A percentile compares a stretch with the other conserved stretches of the same genome.
Evolutionary conservation across 768 basidiomycete genomes (phyloP).

Genomic region (Trametes elegans): DNA sequence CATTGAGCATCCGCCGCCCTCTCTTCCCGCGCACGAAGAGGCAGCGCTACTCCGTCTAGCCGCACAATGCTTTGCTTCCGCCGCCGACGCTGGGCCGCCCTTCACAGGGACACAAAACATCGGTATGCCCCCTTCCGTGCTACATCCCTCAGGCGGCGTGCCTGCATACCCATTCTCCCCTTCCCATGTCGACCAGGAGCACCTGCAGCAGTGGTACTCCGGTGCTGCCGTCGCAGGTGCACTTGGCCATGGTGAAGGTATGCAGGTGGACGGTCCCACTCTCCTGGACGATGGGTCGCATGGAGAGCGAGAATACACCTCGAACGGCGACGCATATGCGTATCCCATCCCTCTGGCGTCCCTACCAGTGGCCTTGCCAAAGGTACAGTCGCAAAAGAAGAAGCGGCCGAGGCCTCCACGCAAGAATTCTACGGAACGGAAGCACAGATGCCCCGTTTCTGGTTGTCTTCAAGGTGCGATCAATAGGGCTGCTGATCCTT

Average conservation of each 20-base stretch:
- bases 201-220: not conserved
- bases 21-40: too few relatives aligned
- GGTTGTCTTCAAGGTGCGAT: not conserved
- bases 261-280: not conserved
- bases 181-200: not conserved
- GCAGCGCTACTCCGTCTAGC: not conserved
- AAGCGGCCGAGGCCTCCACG: not conserved
- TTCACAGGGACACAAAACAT: not conserved
- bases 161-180: not conserved
- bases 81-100: not conserved
- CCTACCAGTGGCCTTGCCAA: too few relatives aligned
- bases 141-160: not conserved
- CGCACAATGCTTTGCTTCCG: too few relatives aligned
- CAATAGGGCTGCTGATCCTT: not conserved
- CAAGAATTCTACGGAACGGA: not conserved
- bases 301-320: not conserved
- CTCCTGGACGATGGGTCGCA: not conserved
- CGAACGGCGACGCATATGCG: too few relatives aligned
- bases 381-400: not conserved
- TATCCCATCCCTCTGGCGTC: too few relatives aligned
- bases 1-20: too few relatives aligned
- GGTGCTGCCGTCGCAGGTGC: conserved; percentile 2
- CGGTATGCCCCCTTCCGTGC: not conserved
- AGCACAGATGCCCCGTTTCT: not conserved
- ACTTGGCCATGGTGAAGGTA: not conserved